Conservation (phyloP, 148 eudicot species). For the Rhododendron griersonianum region DNA sequence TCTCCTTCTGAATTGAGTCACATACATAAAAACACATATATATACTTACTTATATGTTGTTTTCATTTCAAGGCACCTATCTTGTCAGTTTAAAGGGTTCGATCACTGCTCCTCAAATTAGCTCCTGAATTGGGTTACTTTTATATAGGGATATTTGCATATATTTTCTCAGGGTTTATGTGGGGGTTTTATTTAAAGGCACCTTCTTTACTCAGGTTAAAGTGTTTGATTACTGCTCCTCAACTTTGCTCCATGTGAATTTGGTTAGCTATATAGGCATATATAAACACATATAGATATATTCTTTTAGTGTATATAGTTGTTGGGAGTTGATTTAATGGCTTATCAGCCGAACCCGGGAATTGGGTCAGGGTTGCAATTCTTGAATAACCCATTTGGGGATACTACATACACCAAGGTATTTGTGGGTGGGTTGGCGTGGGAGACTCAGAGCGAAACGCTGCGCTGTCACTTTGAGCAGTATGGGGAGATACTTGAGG, state of each 20-base stretch:
- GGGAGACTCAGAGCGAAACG: constrained; percentile 27
- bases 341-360: constrained; percentile 13
- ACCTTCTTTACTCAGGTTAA: not conserved
- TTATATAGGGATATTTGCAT: not conserved
- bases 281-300: not conserved
- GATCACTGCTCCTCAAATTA: not conserved
- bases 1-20: not conserved
- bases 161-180: not conserved
- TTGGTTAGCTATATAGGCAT: not conserved
- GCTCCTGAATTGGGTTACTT: not conserved
- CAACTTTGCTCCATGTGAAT: not conserved
- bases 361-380: constrained; percentile 11
- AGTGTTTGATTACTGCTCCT: not conserved
- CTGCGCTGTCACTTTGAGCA: constrained; percentile 18
- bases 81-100: not conserved
- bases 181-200: not conserved
- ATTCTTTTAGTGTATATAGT: not conserved
- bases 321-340: constrained; percentile 6
- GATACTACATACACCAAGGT: constrained; percentile 32
- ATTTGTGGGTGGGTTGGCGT: constrained; percentile 29
- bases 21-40: not conserved
- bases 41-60: not conserved
- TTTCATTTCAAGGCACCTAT: not conserved
- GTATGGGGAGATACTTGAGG: constrained; percentile 33
- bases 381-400: constrained; percentile 13